Base-by-base conservation (phyloP, 257 asterid species). In the Fraxinus excelsior region DNA sequence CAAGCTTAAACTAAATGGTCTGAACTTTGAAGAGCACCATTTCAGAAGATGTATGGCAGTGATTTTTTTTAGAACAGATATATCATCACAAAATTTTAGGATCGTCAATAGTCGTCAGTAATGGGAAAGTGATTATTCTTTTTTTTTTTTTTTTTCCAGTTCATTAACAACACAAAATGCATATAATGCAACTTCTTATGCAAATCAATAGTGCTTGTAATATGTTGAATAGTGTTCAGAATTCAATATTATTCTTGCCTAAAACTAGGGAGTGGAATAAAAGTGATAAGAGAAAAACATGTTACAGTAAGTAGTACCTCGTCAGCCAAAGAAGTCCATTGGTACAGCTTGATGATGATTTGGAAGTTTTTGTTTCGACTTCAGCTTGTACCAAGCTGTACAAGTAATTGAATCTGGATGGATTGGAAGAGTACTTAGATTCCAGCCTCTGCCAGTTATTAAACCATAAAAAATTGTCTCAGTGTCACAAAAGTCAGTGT, bases 311-410 rank as follows among this genome's bases (percentile, higher is more conserved):
- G 38, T 18, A 67, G 74, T 67, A 93, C 98, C 98, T 94, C 4
- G 98, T 94, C 80, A 94, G 76, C 98, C 98, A 94, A 5, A 94
- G 92, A 77, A 92, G 91, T 16, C 96, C 97, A 72, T 89, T 94
- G 5, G 88, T 87, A 75, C 97, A 90, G 72, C 98, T 94, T 69
- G 94, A 94, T 46, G 97, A 92, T 32, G 94, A 82, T 77, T 94
- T 94, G 16, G 94, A 88, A 38, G 91, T 88, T 68, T 85, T 87
- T 12, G 92, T 88, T 82, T 94, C 98, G 37, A 91, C 95, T 88
- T 94, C 98, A 73, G 93, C 90, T 82, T 94, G 97, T 34, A 94
- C 96, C 53, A 92, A 80, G 84, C 87, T 90, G 90, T 86, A 91
- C 75, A 93, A 80, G 87, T 93, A 90, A 82, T 88, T 91, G 90